Evolutionary conservation across 495 filamentous ascomycete genomes (phyloP).

Genomic region (Podospora bellae-mahoneyi): DNA sequence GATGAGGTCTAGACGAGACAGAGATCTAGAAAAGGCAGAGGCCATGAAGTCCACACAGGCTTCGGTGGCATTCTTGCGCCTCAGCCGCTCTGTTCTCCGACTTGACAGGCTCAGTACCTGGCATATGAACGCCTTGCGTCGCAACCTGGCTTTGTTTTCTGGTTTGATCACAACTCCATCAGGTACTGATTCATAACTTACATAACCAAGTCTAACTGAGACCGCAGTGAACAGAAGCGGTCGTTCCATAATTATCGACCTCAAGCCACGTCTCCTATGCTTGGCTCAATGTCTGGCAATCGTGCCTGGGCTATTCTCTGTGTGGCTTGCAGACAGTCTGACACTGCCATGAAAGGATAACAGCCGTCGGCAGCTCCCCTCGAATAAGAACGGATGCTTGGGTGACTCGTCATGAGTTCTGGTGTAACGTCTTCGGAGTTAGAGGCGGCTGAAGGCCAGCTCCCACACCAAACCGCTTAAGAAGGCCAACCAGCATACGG

Average conservation of each 20-base stretch:
- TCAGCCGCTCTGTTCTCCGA: no score
- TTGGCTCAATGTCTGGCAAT: not conserved
- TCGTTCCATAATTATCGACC: not conserved
- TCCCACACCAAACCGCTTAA: not conserved
- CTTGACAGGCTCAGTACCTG: no score
- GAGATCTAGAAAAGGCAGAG: no score
- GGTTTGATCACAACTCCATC: not conserved
- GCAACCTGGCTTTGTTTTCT: not conserved
- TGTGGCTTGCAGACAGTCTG: not conserved
- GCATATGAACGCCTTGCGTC: not conserved
- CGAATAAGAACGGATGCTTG: not conserved
- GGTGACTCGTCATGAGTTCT: not conserved
- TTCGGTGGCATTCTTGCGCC: no score
- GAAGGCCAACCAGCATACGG: not conserved
- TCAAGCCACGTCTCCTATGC: not conserved
- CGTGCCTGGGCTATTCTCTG: no score
- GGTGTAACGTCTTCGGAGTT: not conserved
- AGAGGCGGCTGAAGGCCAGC: not conserved
- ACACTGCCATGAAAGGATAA: not conserved
- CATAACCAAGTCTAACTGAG: not conserved
- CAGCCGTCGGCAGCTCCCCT: not conserved
- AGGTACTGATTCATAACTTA: no score
- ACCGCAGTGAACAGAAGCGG: not conserved
- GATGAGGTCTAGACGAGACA: no score
- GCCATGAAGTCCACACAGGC: no score